Base-by-base conservation (phyloP, 495 filamentous ascomycete species). In the Penicillium mononematosum region DNA sequence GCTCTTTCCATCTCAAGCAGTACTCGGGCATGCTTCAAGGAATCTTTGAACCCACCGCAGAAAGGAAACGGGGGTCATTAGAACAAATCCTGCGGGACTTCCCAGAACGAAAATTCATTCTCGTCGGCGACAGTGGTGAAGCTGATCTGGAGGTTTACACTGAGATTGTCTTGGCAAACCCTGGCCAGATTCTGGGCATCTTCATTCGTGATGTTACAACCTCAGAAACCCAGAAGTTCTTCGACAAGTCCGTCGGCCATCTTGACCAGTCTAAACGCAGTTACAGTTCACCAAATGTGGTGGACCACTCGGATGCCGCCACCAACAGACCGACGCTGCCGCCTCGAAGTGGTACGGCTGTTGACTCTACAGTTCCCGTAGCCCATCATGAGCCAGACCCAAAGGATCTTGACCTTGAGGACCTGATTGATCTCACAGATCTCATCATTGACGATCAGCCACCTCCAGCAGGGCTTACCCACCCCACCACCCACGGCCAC, bases 91-190 rank as follows among this genome's bases (percentile, higher is more conserved):
- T 97, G 59, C 76, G 81, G 19, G 94, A 99, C 64, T 99, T 98
- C 66, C 94, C 94, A 0, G 80, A 92, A 46, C 79, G 95, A 44
- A 88, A 85, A 58, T 99, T 97, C 69, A 82, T 99, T 9, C 81
- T 99, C 1, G 87, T 96, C 32, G 94, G 94, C 4, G 94, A 98
- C 63, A 96, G 92, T 62, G 94, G 94, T 20, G 94, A 98, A 70
- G 93, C 92, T 5, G 94, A 98, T 71, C 79, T 98, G 3, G 94
- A 98, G 70, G 91, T 99, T 0, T 99, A 99, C 64, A 97, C 91
- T 0, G 93, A 99, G 57, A 80, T 96, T n/a, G 90, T 86, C 0
- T 61, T 91, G 20, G 85, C 87, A 11, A 87, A 96, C 67, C 94
- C 91, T 0, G 88, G 88, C 1, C 80, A 89, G 34, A 85, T 99